Evolutionary conservation across 2,329 filamentous ascomycete species (phyloP), one percentile per base, ranked within the genome.

Genomic region (Trichoderma polysporum): DNA sequence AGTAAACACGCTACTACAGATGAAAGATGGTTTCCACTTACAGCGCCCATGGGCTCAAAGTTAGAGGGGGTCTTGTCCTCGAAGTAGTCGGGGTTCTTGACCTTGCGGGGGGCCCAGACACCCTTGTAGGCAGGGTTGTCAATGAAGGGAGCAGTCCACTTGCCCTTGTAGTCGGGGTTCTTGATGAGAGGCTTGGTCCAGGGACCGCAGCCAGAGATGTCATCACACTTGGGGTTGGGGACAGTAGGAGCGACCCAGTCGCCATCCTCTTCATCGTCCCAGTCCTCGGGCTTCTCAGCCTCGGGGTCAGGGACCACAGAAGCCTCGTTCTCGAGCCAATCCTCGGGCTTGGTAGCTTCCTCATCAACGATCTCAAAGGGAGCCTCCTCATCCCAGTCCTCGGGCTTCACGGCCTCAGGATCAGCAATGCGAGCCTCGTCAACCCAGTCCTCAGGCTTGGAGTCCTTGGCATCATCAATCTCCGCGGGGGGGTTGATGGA

Each of bases 41-140:
- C 91, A 84, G 93, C 94, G 77, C 95, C 95, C 80, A 99, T 98
- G 73, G 95, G 94, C 86, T 99, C 95, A 77, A 99, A 92, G 88
- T 97, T 95, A 79, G 95, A 85, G 61, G 95, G 95, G 69, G 87
- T 91, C 90, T 97, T 97, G 87, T 98, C 95, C 87, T 99, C 94
- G 74, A 89, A 99, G 87, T 90, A 98, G 80, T 90, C 86, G 70
- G 95, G 95, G 90, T 99, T 99, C 83, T 91, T 85, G 79, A 99
- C 97, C 91, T 97, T 97, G 82, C 90, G 89, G 74, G 95, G 94
- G 77, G 89, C 88, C 95, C 95, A 99, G 70, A 88, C 84, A 73
- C 95, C 95, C 90, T 98, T 98, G 89, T 98, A 99, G 75, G 86
- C 92, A 68, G 95, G 95, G 89, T 99, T 99, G 83, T 98, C 94